phyloP scores from a whole-genome alignment of 2,329 filamentous ascomycete species.

The Thelonectria blattea region DNA sequence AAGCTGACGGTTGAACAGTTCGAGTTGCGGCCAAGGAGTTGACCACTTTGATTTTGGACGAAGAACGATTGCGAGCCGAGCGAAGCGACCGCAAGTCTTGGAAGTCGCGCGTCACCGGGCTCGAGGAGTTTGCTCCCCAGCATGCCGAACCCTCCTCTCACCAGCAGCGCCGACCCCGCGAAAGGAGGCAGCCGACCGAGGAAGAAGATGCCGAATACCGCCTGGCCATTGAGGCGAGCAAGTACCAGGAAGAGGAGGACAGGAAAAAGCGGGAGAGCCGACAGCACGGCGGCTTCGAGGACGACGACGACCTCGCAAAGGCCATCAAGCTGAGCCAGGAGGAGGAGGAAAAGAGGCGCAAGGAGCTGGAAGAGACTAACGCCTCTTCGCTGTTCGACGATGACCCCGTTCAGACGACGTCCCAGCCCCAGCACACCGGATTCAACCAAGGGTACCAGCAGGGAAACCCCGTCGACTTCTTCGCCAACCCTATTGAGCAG shows the following conservation, averaged over 20 bases:
- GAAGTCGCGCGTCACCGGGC: slow-evolving; percentile 94
- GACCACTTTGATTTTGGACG: slow-evolving; percentile 88
- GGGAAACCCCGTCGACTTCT: slow-evolving; percentile 94
- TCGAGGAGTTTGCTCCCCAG: slow-evolving; percentile 76
- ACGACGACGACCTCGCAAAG: slow-evolving; percentile 91
- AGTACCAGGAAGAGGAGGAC: slow-evolving; percentile 93
- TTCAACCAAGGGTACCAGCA: slow-evolving; percentile 98
- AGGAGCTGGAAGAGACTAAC: slow-evolving; percentile 86
- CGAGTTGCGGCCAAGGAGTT: slow-evolving; percentile 96
- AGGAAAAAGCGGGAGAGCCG: slow-evolving; percentile 72
- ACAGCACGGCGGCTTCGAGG: slow-evolving; percentile 56
- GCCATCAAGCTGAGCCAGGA: slow-evolving; percentile 94
- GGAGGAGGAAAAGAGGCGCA: slow-evolving; percentile 88
- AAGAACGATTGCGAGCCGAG: slow-evolving; percentile 89
- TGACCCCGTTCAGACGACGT: slow-evolving; percentile 59
- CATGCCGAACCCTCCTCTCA: slow-evolving; percentile 46
- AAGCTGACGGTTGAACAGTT: slow-evolving; percentile 60
- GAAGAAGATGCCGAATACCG: slow-evolving; percentile 92
- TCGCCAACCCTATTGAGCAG: slow-evolving; percentile 88
- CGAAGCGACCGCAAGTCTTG: slow-evolving; percentile 90
- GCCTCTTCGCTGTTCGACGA: slow-evolving; percentile 90
- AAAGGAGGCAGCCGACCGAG: slow-evolving; percentile 62
- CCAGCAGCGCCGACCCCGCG: slow-evolving; percentile 52
- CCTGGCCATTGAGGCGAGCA: slow-evolving; percentile 92
- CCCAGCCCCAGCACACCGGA: slow-evolving; percentile 79